Percentiles rank a stretch among this genome's conserved stretches.
Evolutionary conservation across 176 grass and related monocot genomes (phyloP).

Genomic region (Phyllostachys edulis): DNA sequence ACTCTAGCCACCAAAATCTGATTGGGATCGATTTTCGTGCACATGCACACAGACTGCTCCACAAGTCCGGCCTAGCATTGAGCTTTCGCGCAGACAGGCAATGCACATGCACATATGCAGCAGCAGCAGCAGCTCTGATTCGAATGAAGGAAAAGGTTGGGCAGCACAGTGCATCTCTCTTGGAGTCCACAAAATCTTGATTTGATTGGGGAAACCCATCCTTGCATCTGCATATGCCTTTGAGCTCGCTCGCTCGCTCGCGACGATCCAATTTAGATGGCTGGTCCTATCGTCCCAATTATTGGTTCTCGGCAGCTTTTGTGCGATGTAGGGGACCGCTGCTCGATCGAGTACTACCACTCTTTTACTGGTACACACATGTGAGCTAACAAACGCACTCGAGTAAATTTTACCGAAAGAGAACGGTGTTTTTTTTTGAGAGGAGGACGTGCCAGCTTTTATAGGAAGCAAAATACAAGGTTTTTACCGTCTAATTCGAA

Average conservation of each 20-base stretch:
- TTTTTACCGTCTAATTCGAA: no score
- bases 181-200: background rate
- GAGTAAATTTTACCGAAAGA: background rate
- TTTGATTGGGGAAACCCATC: background rate
- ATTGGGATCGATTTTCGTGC: constrained; percentile 15
- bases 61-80: background rate
- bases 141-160: constrained; percentile 33
- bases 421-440: no score
- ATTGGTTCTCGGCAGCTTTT: constrained; percentile 45
- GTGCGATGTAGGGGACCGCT: constrained; percentile 30
- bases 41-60: background rate
- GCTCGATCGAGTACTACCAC: background rate
- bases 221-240: background rate
- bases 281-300: constrained; percentile 34
- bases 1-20: constrained; percentile 30
- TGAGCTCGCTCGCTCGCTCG: no score
- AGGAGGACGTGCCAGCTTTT: no score
- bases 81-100: constrained; percentile 13
- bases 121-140: constrained; percentile 30
- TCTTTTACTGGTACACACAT: constrained; percentile 27
- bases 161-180: constrained; percentile 8
- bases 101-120: constrained; percentile 1
- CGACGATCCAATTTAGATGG: background rate
- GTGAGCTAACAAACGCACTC: background rate
- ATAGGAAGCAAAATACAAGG: no score